Conservation (phyloP, 805 yeast genomes). For the Cyberlindnera americana region DNA sequence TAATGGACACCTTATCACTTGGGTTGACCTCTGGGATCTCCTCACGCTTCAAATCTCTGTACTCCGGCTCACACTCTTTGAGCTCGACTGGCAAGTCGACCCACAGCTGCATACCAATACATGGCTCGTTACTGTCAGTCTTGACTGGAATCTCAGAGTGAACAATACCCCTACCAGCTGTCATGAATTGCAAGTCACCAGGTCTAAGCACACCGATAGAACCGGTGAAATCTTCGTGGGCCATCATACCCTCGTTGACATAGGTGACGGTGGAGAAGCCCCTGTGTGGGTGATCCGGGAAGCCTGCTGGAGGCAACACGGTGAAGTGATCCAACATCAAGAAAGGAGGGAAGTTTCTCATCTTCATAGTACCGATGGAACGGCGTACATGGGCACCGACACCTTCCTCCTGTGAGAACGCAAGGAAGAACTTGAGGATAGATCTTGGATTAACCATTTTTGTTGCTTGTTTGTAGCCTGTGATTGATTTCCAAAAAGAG, state of each 20-base stretch:
- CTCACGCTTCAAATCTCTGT: slow-evolving; percentile 65
- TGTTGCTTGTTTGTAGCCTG: too few relatives aligned
- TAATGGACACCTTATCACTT: slow-evolving; percentile 58
- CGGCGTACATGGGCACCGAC: slow-evolving; percentile 85
- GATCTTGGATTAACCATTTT: slow-evolving; percentile 37
- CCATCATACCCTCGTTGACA: slow-evolving; percentile 60
- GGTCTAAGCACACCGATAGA: slow-evolving; percentile 69
- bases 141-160: slow-evolving; percentile 84
- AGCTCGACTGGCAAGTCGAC: slow-evolving; percentile 69
- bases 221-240: slow-evolving; percentile 87
- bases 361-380: slow-evolving; percentile 64
- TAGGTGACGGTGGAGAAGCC: slow-evolving; percentile 82
- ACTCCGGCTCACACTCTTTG: slow-evolving; percentile 66
- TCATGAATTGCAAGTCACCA: slow-evolving; percentile 92
- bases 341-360: slow-evolving; percentile 79
- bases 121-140: slow-evolving; percentile 43
- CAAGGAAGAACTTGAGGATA: slow-evolving; percentile 48
- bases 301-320: slow-evolving; percentile 62
- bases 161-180: slow-evolving; percentile 85
- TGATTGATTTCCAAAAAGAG: too few relatives aligned
- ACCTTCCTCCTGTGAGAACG: slow-evolving; percentile 77
- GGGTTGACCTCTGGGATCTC: slow-evolving; percentile 72
- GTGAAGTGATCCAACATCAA: slow-evolving; percentile 77
- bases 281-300: slow-evolving; percentile 81
- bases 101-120: slow-evolving; percentile 81